A percentile compares a stretch with the other conserved stretches of the same genome.
These are phyloP conservation scores for Candida methanosorbosa DNA, from an alignment of 805 yeast species.

Conservation along the genomic window DNA sequence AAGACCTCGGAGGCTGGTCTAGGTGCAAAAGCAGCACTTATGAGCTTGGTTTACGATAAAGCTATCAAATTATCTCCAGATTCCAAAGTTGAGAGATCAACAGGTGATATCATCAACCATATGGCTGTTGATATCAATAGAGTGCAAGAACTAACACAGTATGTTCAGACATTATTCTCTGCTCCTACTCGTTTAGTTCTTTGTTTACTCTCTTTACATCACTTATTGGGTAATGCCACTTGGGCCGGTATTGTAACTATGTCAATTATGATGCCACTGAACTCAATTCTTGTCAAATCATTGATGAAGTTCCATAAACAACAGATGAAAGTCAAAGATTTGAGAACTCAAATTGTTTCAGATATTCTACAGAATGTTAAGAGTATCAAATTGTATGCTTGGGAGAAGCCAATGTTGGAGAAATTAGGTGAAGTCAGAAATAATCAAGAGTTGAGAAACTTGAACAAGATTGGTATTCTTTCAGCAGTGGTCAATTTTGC, in stretches of 20 bases:
- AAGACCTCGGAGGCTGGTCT: slow-evolving; percentile 53
- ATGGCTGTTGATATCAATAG: slow-evolving; percentile 69
- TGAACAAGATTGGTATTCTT: slow-evolving; percentile 38
- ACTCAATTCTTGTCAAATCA: slow-evolving; percentile 36
- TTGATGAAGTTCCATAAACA: slow-evolving; percentile 37
- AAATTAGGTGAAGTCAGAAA: slow-evolving; percentile 47
- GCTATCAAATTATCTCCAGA: slow-evolving; percentile 60
- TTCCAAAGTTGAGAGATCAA: slow-evolving; percentile 47
- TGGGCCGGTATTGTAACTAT: slow-evolving; percentile 48
- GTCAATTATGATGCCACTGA: slow-evolving; percentile 49
- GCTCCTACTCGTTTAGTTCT: slow-evolving; percentile 50
- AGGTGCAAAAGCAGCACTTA: slow-evolving; percentile 55
- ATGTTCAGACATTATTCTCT: slow-evolving; percentile 45
- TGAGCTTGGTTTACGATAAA: slow-evolving; percentile 63
- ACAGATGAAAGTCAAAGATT: slow-evolving; percentile 57
- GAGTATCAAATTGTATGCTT: slow-evolving; percentile 57
- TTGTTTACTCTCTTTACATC: slow-evolving; percentile 45
- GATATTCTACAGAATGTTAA: slow-evolving; percentile 55
- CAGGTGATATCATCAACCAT: slow-evolving; percentile 76
- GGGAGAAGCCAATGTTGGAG: slow-evolving; percentile 58
- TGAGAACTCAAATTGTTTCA: slow-evolving; percentile 47
- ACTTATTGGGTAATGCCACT: slow-evolving; percentile 49
- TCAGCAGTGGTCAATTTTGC: slow-evolving; percentile 42
- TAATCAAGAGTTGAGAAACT: slow-evolving; percentile 44
- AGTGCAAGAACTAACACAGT: slow-evolving; percentile 49